Conservation (phyloP, 176 grass and related monocot genomes). For the Rhynchospora pubera region DNA sequence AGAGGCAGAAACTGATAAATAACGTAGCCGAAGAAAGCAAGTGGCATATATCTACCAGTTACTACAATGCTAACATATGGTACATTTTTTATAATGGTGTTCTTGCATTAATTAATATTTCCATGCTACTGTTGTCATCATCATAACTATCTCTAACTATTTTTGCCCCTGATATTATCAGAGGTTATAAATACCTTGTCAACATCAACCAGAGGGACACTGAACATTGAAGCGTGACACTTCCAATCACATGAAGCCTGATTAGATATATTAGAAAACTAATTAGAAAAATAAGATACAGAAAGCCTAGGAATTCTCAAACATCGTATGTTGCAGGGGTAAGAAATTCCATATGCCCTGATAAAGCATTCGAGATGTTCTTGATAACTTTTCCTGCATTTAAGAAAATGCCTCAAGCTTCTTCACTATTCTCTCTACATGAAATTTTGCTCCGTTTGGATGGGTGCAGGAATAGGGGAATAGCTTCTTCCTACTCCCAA, state of each 20-base stretch:
- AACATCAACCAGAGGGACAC: constrained; percentile 89
- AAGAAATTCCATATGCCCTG: not conserved
- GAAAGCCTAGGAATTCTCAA: not conserved
- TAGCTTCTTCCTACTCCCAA: no score
- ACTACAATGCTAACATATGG: no score
- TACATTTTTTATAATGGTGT: not conserved
- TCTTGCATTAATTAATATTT: not conserved
- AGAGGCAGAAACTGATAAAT: no score
- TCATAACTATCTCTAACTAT: not conserved
- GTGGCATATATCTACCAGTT: no score
- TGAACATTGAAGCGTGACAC: constrained; percentile 39
- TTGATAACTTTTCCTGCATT: not conserved
- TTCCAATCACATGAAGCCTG: constrained; percentile 37
- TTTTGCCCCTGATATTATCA: not conserved
- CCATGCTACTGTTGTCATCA: not conserved
- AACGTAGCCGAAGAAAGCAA: no score
- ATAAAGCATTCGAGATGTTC: not conserved
- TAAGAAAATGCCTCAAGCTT: not conserved
- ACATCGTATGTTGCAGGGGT: not conserved
- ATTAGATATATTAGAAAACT: constrained; percentile 16
- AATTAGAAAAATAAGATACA: not conserved
- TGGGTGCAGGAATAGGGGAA: no score
- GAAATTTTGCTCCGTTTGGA: no score
- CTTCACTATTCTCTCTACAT: not conserved
- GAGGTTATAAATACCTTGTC: constrained; percentile 58